Percentiles rank a stretch among this genome's conserved stretches.
phyloP scores from a whole-genome alignment of 2,329 filamentous ascomycete genomes.

The Zymoseptoria crescenta region DNA sequence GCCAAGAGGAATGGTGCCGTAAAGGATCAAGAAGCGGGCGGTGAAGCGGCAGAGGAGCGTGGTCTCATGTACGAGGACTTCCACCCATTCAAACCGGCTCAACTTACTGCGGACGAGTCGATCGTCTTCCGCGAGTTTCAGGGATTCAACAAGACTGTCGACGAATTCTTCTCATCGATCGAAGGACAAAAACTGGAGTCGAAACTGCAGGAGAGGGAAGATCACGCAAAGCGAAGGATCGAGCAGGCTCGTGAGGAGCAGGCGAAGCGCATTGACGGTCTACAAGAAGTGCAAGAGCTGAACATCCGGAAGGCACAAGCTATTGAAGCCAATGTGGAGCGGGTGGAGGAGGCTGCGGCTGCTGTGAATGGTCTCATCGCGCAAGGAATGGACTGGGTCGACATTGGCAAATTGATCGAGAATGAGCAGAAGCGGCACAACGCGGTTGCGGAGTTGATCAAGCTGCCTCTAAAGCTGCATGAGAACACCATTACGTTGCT shows the following conservation, averaged over 20 bases:
- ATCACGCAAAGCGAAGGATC: slow-evolving; percentile 71
- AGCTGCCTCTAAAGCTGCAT: slow-evolving; percentile 77
- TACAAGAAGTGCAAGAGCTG: slow-evolving; percentile 72
- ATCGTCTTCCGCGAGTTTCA: slow-evolving; percentile 68
- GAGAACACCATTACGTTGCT: slow-evolving; percentile 80
- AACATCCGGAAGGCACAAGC: slow-evolving; percentile 84
- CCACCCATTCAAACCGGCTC: slow-evolving; percentile 79
- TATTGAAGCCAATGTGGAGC: slow-evolving; percentile 81
- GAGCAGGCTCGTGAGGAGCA: slow-evolving; percentile 81
- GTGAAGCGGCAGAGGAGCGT: slow-evolving; percentile 27
- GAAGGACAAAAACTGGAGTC: slow-evolving; percentile 91
- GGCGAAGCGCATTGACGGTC: slow-evolving; percentile 70
- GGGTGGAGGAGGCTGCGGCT: slow-evolving; percentile 86
- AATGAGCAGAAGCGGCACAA: slow-evolving; percentile 75
- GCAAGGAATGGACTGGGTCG: slow-evolving; percentile 96
- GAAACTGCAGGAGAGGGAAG: slow-evolving; percentile 71
- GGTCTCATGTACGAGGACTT: slow-evolving; percentile 82
- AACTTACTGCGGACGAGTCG: slow-evolving; percentile 61
- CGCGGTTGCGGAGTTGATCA: slow-evolving; percentile 78
- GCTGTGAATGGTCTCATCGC: slow-evolving; percentile 86
- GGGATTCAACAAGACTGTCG: slow-evolving; percentile 85
- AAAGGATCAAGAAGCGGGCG: slow-evolving; percentile 16
- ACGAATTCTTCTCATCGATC: slow-evolving; percentile 94
- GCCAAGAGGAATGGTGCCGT: slow-evolving; percentile 49
- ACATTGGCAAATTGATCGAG: slow-evolving; percentile 81